Evolutionary conservation across 2,329 filamentous ascomycete genomes (phyloP), one percentile per base, ranked within the genome.

Genomic region (Rutstroemia sp.): DNA sequence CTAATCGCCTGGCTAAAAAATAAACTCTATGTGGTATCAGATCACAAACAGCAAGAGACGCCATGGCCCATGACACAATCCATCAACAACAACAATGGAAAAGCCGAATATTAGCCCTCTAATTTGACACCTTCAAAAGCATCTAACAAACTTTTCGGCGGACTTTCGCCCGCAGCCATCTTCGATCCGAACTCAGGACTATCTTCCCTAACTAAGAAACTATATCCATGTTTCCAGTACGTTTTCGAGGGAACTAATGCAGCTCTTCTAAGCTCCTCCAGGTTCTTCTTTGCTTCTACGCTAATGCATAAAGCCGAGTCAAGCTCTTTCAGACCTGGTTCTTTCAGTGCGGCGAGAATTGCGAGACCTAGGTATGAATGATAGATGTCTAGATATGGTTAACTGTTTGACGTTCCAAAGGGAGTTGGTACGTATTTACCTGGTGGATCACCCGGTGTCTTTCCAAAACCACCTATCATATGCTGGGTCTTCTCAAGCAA

Each of bases 311-410:
- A 73, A 1, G 81, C 81, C 0, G 87, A 79, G 69, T 97, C 90
- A 49, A 96, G 78, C 19, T 75, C 72, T 60, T 86, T 87, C 39
- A 97, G 69, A 0, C 81, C 81, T 0, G 78, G 70, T 62, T 95
- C 88, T 7, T 83, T 82, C 69, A 91, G 80, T 16, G 89, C 80
- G 0, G 86, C 83, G 40, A 99, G 75, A 0, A 88, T 86, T 2
- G 90, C 88, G 36, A 97, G 79, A 0, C 91, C 94, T 30, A 97
- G 80, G 69, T 92, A 96, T 0, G 88, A 88, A 69, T 99, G 94
- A 63, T 95, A 89, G 25, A 97, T 77, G 72, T 89, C 86, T 73
- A 73, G 69, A 49, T 4, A 45, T 45, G 19, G 12, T 45, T 49
- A 34, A 42, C 8, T 8, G 16, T 17, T 42, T 42, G 17, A n/a